phyloP scores from a whole-genome alignment of 2,329 filamentous ascomycete genomes.

The Curvularia hawaiiensis region DNA sequence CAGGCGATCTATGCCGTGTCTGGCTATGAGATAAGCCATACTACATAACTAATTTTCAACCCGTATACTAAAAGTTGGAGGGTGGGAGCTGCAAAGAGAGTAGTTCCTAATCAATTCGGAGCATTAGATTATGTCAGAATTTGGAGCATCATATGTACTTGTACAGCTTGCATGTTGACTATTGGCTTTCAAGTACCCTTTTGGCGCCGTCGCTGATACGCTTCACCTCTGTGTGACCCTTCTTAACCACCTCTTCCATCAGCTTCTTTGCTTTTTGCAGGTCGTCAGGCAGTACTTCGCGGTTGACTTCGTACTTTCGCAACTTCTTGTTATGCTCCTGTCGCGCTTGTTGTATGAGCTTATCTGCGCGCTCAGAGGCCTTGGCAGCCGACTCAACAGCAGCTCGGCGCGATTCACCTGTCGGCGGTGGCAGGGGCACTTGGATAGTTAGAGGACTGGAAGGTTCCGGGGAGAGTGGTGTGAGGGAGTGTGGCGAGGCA shows the following conservation, averaged over 20 bases:
- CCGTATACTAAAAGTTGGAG: background rate
- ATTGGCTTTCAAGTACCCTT: slow-evolving; percentile 51
- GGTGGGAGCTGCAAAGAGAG: background rate
- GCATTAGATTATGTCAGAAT: background rate
- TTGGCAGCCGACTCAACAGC: slow-evolving; percentile 49
- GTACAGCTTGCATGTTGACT: slow-evolving; percentile 7
- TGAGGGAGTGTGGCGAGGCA: slow-evolving; percentile 55
- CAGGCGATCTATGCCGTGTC: slow-evolving; percentile 4
- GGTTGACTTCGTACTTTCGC: slow-evolving; percentile 50
- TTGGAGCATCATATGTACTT: background rate
- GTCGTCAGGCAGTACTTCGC: slow-evolving; percentile 54
- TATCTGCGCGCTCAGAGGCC: slow-evolving; percentile 51
- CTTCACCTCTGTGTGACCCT: slow-evolving; percentile 55
- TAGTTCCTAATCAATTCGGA: background rate
- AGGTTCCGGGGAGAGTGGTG: slow-evolving; percentile 56
- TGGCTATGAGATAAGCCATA: slow-evolving; percentile 6
- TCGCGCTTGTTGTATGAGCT: slow-evolving; percentile 51
- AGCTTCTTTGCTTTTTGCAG: slow-evolving; percentile 53
- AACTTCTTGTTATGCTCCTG: slow-evolving; percentile 57
- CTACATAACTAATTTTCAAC: background rate
- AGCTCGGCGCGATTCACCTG: slow-evolving; percentile 58
- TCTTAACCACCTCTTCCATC: slow-evolving; percentile 60
- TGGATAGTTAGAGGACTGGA: slow-evolving; percentile 58
- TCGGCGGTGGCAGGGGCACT: slow-evolving; percentile 62
- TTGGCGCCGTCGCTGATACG: slow-evolving; percentile 55